Conservation (phyloP, 164 flowering plant species). For the Kingdonia uniflora region DNA sequence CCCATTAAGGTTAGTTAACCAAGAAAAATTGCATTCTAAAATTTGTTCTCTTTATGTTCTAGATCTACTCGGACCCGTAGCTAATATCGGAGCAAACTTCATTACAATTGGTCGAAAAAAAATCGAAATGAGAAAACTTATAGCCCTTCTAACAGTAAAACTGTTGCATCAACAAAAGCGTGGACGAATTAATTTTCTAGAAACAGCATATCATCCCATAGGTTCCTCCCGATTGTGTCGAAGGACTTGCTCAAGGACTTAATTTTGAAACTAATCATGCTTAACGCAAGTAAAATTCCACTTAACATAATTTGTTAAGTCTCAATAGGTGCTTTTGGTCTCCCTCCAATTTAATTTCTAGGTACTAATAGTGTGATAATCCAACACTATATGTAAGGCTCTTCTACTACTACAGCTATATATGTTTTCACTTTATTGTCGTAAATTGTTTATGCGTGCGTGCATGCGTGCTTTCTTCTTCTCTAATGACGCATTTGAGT, state of each 20-base stretch:
- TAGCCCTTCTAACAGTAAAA: background rate
- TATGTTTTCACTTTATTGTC: background rate
- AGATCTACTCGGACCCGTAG: background rate
- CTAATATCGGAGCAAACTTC: background rate
- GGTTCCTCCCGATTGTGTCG: conserved; percentile 10
- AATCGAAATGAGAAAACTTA: conserved; percentile 1
- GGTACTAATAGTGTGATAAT: conserved; percentile 50
- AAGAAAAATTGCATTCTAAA: too few species aligned
- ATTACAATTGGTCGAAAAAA: background rate
- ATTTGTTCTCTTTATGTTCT: too few species aligned
- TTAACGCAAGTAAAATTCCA: conserved; percentile 12
- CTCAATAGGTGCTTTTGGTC: conserved; percentile 15
- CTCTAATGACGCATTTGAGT: conserved; percentile 31
- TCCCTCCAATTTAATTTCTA: conserved; percentile 41
- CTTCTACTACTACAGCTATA: background rate
- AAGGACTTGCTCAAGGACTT: background rate
- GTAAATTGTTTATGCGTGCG: background rate
- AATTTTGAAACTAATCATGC: conserved; percentile 22
- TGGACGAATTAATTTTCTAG: conserved; percentile 14
- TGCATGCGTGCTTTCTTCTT: too few species aligned
- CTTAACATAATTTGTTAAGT: conserved; percentile 13
- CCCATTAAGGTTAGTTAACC: too few species aligned
- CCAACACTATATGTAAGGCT: conserved; percentile 10
- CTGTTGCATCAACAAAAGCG: conserved; percentile 16
- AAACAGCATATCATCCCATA: conserved; percentile 8